Base-by-base conservation (phyloP, 306 rosid species). In the Inga leiocalycina region DNA sequence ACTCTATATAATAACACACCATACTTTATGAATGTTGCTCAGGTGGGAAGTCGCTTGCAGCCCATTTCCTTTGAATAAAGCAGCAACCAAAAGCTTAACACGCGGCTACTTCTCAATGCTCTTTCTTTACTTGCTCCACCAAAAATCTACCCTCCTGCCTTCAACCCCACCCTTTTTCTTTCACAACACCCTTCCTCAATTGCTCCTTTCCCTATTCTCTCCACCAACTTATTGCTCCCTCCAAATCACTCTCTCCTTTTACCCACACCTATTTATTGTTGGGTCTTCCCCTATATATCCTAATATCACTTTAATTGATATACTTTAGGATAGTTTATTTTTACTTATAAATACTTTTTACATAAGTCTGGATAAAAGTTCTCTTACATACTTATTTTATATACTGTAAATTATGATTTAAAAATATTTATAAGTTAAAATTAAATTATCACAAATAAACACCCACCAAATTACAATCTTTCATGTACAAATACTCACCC, bases 11-110 rank as follows among this genome's bases (percentile, higher is more conserved):
- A 32, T 32, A 32, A 32, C 34, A 32, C 34, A 32, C 34, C 34
- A 32, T 32, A 32, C 3, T 41, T 6, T 7, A 1, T 41, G 10
- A 1, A 16, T 17, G 22, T 52, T 17, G 0, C 10, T 17, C 17
- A 3, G 74, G 84, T 81, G 15, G 30, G 65, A 10, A n/a, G 84
- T 81, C 74, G 39, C 72, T 32, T 30, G 73, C 84, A 57, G 34
- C 24, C 61, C 61, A 54, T 15, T 5, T 12, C 61, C 30, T n/a
- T 57, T 57, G 2, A 57, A 34, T 59, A 24, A 24, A 61, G 52
- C 70, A 30, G n/a, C 64, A 7, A 32, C 19, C 14, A 4, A 34
- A 64, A 13, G 41, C 10, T 20, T 32, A 30, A 67, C 82, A 67
- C 82, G 82, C 20, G 82, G 41, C 69, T 12, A 12, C 41, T 12